These are phyloP conservation scores for Ceratobasidium theobromae DNA, from an alignment of 1,284 basidiomycete genomes.

Conservation along the genomic window DNA sequence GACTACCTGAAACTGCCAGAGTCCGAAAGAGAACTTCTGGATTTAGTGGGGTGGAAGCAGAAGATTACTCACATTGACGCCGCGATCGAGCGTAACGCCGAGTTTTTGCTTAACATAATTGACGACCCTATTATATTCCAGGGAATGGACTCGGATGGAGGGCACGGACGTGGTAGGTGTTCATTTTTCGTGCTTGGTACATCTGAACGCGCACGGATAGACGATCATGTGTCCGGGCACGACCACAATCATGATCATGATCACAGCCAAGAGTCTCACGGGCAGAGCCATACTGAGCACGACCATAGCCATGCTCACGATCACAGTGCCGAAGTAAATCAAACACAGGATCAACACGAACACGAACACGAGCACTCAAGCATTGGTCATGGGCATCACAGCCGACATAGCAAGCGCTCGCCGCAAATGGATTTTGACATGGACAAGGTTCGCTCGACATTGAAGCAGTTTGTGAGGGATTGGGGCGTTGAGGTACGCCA, in stretches of 20 bases:
- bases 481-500: slow-evolving; percentile 74
- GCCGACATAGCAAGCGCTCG: slow-evolving; percentile 40
- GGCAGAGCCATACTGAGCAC: slow-evolving; percentile 40
- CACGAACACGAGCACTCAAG: slow-evolving; percentile 36
- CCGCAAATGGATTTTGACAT: slow-evolving; percentile 60
- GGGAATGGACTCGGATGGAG: slow-evolving; percentile 30
- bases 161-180: slow-evolving; percentile 18
- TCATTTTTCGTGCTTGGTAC: not conserved
- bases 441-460: slow-evolving; percentile 85
- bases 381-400: slow-evolving; percentile 37
- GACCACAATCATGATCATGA: slow-evolving; percentile 30
- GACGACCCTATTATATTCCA: slow-evolving; percentile 73
- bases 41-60: slow-evolving; percentile 61
- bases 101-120: slow-evolving; percentile 65
- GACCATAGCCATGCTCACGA: slow-evolving; percentile 37
- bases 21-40: slow-evolving; percentile 62
- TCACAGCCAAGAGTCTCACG: slow-evolving; percentile 3
- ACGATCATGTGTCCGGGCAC: not conserved
- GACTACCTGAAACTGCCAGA: slow-evolving; percentile 64
- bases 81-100: slow-evolving; percentile 68
- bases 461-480: slow-evolving; percentile 89
- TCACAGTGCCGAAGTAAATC: slow-evolving; percentile 14
- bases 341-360: slow-evolving; percentile 26
- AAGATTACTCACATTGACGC: slow-evolving; percentile 67
- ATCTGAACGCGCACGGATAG: not conserved